phyloP scores from a whole-genome alignment of 169 alveolate species.

The Eimeria acervulina region DNA sequence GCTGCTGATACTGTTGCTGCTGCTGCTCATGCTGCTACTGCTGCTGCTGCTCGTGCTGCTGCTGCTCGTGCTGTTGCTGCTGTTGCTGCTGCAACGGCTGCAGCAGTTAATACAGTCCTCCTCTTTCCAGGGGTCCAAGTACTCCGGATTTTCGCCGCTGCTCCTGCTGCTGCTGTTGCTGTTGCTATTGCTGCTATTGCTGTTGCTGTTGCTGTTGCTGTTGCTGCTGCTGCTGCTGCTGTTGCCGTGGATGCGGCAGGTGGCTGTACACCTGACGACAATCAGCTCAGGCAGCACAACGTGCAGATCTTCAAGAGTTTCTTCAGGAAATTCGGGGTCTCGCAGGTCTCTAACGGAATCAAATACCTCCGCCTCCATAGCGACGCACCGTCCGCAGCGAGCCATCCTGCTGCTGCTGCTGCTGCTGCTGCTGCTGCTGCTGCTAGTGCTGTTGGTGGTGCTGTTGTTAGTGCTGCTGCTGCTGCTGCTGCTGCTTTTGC shows the following conservation, averaged over 20 bases:
- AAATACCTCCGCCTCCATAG: too few species aligned
- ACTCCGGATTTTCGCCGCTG: too few species aligned
- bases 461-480: neutral
- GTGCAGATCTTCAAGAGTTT: too few species aligned
- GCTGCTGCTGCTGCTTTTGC: neutral
- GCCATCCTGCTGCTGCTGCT: constrained; percentile 44
- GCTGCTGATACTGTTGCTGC: constrained; percentile 59
- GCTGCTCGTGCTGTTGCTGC: neutral
- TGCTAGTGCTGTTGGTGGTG: neutral
- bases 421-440: constrained; percentile 31
- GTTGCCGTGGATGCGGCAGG: neutral
- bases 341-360: too few species aligned
- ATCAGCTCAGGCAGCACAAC: too few species aligned
- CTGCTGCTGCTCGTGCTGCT: constrained; percentile 17
- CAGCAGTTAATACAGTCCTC: neutral
- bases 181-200: constrained; percentile 2
- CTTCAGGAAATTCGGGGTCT: too few species aligned
- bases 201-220: neutral
- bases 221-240: constrained; percentile 6
- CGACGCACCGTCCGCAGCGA: too few species aligned
- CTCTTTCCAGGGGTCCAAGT: too few species aligned
- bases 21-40: neutral
- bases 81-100: neutral
- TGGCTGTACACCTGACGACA: too few species aligned
- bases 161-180: neutral